Conservation (phyloP, 1,139 yeast genomes). For the Hyphopichia burtonii region DNA sequence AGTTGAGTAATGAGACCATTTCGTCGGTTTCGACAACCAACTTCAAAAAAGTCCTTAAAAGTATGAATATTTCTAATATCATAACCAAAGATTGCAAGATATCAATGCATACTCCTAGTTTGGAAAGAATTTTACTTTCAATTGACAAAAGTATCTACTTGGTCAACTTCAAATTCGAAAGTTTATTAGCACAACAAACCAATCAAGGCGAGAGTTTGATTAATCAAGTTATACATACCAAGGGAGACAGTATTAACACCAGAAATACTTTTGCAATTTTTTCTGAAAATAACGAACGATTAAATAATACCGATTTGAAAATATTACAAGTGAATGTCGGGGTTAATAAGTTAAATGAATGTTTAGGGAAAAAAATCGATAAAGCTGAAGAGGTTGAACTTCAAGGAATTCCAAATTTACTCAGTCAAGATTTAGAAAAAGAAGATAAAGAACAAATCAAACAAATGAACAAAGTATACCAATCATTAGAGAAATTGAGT, state of each 20-base stretch:
- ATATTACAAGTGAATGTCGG: slow-evolving; percentile 63
- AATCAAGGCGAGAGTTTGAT: slow-evolving; percentile 25
- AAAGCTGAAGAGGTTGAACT: slow-evolving; percentile 12
- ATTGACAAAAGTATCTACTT: slow-evolving; percentile 38
- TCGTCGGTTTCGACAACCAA: slow-evolving; percentile 19
- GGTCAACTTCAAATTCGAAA: slow-evolving; percentile 44
- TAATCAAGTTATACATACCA: slow-evolving; percentile 37
- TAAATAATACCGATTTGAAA: slow-evolving; percentile 44
- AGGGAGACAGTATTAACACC: slow-evolving; percentile 41
- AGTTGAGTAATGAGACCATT: slow-evolving; percentile 19
- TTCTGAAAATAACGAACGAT: slow-evolving; percentile 40
- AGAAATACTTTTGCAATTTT: slow-evolving; percentile 44
- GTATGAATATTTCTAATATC: too few relatives aligned
- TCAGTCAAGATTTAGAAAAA: slow-evolving; percentile 21
- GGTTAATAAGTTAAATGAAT: slow-evolving; percentile 66
- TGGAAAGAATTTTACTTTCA: slow-evolving; percentile 46
- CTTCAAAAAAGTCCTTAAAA: too few relatives aligned
- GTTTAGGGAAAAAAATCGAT: slow-evolving; percentile 63
- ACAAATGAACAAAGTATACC: slow-evolving; percentile 24
- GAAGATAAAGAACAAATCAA: slow-evolving; percentile 16
- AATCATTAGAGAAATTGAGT: slow-evolving; percentile 18
- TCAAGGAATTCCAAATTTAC: slow-evolving; percentile 29
- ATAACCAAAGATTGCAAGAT: too few relatives aligned
- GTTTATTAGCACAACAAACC: slow-evolving; percentile 37
- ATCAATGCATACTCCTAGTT: slow-evolving; percentile 37